These are phyloP conservation scores for Urochloa ruziziensis DNA, from an alignment of 176 grass and related monocot species.

Conservation along the genomic window DNA sequence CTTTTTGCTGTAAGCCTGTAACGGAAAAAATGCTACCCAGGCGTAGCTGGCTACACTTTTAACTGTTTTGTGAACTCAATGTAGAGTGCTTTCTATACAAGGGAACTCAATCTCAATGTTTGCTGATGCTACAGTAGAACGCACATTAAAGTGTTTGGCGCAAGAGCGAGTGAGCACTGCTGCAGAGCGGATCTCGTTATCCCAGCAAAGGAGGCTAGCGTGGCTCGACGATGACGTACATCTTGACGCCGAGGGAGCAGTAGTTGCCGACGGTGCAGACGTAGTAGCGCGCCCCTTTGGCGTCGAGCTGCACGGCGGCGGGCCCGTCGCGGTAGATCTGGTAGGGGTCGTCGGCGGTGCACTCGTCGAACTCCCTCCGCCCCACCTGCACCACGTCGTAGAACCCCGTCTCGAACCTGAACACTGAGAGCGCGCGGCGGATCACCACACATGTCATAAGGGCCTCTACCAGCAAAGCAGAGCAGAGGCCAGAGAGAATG, in stretches of 20 bases:
- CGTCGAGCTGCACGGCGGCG: constrained; percentile 19
- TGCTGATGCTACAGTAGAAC: not conserved
- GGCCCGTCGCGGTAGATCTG: constrained; percentile 1
- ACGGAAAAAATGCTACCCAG: constrained; percentile 27
- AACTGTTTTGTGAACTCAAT: not conserved
- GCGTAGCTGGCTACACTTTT: constrained; percentile 12
- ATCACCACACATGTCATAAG: too few relatives aligned
- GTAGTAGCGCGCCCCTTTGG: constrained; percentile 29
- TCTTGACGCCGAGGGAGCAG: constrained; percentile 47
- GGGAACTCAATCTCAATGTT: constrained; percentile 6
- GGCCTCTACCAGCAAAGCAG: too few relatives aligned
- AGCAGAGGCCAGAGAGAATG: too few relatives aligned
- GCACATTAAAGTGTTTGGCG: too few relatives aligned
- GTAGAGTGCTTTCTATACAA: constrained; percentile 11
- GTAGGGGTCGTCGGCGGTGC: constrained; percentile 33
- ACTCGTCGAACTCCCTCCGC: constrained; percentile 32
- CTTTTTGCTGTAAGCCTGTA: constrained; percentile 28
- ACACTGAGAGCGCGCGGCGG: not conserved
- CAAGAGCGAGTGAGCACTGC: too few relatives aligned
- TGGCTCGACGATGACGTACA: not conserved
- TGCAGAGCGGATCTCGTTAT: too few relatives aligned
- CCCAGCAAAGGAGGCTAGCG: not conserved
- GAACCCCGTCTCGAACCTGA: constrained; percentile 55
- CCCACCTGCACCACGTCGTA: constrained; percentile 60
- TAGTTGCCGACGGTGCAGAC: constrained; percentile 48